phyloP scores from a whole-genome alignment of 257 asterid species.

The Thymus quinquecostatus region DNA sequence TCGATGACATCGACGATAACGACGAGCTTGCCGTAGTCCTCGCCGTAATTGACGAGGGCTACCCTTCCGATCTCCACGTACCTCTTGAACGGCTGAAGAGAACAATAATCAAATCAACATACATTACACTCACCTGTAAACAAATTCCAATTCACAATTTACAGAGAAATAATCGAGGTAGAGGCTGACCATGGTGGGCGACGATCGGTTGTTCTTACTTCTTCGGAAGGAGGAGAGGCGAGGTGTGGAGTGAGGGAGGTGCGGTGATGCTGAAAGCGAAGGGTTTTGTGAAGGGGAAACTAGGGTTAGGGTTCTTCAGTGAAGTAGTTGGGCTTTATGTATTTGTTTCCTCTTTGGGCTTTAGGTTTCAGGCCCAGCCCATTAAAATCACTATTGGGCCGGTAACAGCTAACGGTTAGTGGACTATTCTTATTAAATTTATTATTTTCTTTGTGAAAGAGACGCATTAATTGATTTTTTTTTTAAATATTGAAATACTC shows the following conservation, averaged over 20 bases:
- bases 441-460: too few relatives aligned
- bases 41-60: constrained; percentile 83
- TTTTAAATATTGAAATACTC: too few relatives aligned
- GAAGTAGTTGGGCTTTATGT: constrained; percentile 21
- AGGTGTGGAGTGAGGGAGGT: neutral
- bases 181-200: constrained; percentile 33
- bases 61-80: constrained; percentile 95
- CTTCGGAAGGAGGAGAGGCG: constrained; percentile 1
- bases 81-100: constrained; percentile 86
- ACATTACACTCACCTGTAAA: neutral
- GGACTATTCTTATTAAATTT: too few relatives aligned
- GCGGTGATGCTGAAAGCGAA: neutral
- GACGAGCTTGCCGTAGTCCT: constrained; percentile 86
- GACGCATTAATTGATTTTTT: too few relatives aligned
- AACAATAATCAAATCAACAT: neutral
- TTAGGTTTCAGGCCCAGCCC: neutral
- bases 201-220: constrained; percentile 4
- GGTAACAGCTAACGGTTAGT: too few relatives aligned
- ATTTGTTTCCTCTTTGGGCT: too few relatives aligned
- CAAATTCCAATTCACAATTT: neutral
- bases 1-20: constrained; percentile 91
- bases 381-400: neutral
- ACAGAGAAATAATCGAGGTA: neutral
- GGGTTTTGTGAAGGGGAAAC: constrained; percentile 24
- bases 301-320: constrained; percentile 37